Evolutionary conservation across 768 basidiomycete species (phyloP).

Genomic region (Phlegmacium glaucopus): DNA sequence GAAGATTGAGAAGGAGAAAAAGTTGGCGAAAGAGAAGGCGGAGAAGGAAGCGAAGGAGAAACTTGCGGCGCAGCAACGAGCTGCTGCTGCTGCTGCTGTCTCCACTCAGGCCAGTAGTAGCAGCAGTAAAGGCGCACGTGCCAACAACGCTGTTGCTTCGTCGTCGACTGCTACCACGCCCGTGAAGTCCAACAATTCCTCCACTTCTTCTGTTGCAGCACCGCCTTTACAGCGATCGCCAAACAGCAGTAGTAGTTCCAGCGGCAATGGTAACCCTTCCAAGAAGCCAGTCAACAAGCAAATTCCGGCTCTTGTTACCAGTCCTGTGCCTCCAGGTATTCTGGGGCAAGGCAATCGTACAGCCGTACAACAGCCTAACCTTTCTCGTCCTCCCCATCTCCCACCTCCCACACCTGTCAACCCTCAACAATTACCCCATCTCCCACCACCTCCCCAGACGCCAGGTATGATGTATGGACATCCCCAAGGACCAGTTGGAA

Average conservation of each 20-base stretch:
- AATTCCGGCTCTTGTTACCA: slow-evolving; percentile 14
- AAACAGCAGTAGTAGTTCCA: slow-evolving; percentile 23
- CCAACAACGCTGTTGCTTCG: slow-evolving; percentile 43
- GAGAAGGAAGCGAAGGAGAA: slow-evolving; percentile 27
- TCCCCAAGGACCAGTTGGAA: slow-evolving; percentile 22
- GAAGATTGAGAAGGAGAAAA: slow-evolving; percentile 37
- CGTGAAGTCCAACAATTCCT: slow-evolving; percentile 28
- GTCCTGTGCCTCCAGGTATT: slow-evolving; percentile 15
- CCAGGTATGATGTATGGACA: slow-evolving; percentile 44
- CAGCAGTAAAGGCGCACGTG: slow-evolving; percentile 41
- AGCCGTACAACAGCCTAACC: slow-evolving; percentile 29
- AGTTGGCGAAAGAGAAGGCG: slow-evolving; percentile 28
- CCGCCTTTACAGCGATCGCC: slow-evolving; percentile 39
- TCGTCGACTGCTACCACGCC: slow-evolving; percentile 27
- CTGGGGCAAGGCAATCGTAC: slow-evolving; percentile 29
- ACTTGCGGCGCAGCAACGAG: slow-evolving; percentile 44
- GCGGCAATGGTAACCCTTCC: slow-evolving; percentile 14
- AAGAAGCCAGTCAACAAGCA: slow-evolving; percentile 58
- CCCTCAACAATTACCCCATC: slow-evolving; percentile 37
- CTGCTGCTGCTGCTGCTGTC: slow-evolving; percentile 31
- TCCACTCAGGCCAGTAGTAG: slow-evolving; percentile 16
- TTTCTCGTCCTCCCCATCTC: slow-evolving; percentile 40
- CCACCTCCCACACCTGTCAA: slow-evolving; percentile 42
- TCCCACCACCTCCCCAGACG: slow-evolving; percentile 37
- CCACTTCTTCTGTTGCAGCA: slow-evolving; percentile 42